Conservation (phyloP, 2,329 filamentous ascomycete genomes). For the Thermothelomyces thermophilus region DNA sequence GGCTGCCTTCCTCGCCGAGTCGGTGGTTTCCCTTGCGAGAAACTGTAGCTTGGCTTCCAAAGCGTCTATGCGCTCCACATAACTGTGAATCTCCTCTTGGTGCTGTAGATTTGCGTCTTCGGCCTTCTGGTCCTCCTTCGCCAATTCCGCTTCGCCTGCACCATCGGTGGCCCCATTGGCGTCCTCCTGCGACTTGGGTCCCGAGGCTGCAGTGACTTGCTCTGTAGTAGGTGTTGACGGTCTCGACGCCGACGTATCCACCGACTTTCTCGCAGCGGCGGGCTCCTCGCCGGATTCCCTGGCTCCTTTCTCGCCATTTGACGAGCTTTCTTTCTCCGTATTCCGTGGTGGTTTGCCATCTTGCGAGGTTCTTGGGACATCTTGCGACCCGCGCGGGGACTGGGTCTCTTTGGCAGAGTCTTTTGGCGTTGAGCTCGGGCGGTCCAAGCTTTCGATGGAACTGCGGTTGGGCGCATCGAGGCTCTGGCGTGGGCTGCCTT, state of each 20-base stretch:
- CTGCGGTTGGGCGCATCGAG: slow-evolving; percentile 30
- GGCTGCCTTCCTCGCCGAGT: slow-evolving; percentile 64
- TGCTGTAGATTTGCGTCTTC: slow-evolving; percentile 46
- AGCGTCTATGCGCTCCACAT: slow-evolving; percentile 86
- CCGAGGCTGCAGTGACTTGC: neutral
- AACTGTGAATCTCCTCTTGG: slow-evolving; percentile 75
- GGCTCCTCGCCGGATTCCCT: slow-evolving; percentile 1
- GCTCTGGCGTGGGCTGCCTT: slow-evolving; percentile 38
- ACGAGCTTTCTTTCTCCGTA: neutral
- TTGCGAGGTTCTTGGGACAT: slow-evolving; percentile 19
- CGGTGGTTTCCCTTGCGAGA: slow-evolving; percentile 70
- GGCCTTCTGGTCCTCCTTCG: slow-evolving; percentile 32
- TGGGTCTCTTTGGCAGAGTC: slow-evolving; percentile 16
- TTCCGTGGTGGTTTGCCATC: slow-evolving; percentile 1
- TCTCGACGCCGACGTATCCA: slow-evolving; percentile 6
- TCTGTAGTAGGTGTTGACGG: neutral
- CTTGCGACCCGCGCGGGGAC: slow-evolving; percentile 25
- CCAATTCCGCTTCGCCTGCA: slow-evolving; percentile 34
- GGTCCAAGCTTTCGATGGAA: slow-evolving; percentile 28
- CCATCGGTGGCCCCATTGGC: slow-evolving; percentile 2
- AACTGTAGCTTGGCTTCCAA: slow-evolving; percentile 88
- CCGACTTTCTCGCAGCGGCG: slow-evolving; percentile 3
- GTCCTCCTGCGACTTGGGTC: neutral
- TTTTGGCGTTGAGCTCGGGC: slow-evolving; percentile 16
- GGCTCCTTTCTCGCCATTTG: neutral